Conservation (phyloP, 257 asterid species). For the Ligustrum vulgare region DNA sequence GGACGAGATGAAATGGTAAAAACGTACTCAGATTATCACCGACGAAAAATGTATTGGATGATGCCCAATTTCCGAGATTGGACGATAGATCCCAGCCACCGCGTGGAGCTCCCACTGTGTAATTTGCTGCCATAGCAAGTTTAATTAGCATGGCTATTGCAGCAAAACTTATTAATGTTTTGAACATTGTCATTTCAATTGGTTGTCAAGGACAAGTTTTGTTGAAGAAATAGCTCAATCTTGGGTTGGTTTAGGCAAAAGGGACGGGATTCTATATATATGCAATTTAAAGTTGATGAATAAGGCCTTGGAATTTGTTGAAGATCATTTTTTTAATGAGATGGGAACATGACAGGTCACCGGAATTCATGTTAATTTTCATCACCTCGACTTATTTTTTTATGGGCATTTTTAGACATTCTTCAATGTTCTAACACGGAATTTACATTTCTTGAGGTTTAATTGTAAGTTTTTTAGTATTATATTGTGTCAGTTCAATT, state of each 20-base stretch:
- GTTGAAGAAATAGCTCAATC: neutral
- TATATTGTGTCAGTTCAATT: too few relatives aligned
- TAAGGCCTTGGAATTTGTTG: neutral
- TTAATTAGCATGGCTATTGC: constrained; percentile 25
- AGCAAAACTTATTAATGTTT: constrained; percentile 27
- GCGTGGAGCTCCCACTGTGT: constrained; percentile 54
- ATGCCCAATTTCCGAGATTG: constrained; percentile 53
- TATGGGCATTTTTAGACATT: neutral
- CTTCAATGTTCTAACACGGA: neutral
- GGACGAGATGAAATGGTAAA: neutral
- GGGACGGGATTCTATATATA: neutral
- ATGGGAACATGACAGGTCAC: neutral
- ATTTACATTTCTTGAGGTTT: too few relatives aligned
- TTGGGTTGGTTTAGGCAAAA: neutral
- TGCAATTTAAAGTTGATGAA: neutral
- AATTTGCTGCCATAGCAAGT: constrained; percentile 45
- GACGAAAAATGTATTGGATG: constrained; percentile 33
- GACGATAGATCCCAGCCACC: constrained; percentile 63
- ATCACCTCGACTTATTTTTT: neutral
- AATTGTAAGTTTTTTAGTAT: too few relatives aligned
- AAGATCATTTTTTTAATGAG: neutral
- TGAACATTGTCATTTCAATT: constrained; percentile 38
- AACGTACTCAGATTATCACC: constrained; percentile 65
- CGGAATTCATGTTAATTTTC: neutral
- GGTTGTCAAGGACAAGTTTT: neutral